A percentile compares a stretch with the other conserved stretches of the same genome.
These are phyloP conservation scores for Eucalyptus polybractea DNA, from an alignment of 345 rosid species.

Conservation along the genomic window DNA sequence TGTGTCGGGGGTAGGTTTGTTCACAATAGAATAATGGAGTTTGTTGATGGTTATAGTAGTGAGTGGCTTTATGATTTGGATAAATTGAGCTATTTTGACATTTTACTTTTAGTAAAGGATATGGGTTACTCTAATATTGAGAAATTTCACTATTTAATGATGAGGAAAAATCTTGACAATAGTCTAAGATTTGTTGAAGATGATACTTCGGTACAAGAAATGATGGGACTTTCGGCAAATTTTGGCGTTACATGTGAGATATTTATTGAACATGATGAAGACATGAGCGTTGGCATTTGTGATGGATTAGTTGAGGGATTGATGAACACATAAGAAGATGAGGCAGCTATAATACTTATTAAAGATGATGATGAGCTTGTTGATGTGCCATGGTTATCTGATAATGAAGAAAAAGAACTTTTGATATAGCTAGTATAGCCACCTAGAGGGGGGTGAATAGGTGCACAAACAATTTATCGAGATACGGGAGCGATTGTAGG, in stretches of 20 bases:
- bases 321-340: neutral
- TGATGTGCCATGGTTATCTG: neutral
- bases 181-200: neutral
- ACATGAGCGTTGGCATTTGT: neutral
- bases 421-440: too few relatives aligned
- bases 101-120: neutral
- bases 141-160: too few relatives aligned
- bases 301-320: neutral
- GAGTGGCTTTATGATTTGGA: neutral
- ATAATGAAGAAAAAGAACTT: neutral
- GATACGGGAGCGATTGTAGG: too few relatives aligned
- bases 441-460: too few relatives aligned
- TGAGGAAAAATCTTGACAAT: too few relatives aligned
- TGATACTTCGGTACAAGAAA: neutral
- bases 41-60: neutral
- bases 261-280: neutral
- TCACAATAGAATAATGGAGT: too few relatives aligned
- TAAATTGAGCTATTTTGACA: neutral
- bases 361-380: neutral
- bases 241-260: neutral
- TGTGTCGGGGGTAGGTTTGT: neutral
- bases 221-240: neutral
- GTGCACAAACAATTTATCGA: too few relatives aligned
- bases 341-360: neutral
- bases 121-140: neutral